Conservation (phyloP, 2,329 filamentous ascomycete genomes). For the Venturia carpophila region DNA sequence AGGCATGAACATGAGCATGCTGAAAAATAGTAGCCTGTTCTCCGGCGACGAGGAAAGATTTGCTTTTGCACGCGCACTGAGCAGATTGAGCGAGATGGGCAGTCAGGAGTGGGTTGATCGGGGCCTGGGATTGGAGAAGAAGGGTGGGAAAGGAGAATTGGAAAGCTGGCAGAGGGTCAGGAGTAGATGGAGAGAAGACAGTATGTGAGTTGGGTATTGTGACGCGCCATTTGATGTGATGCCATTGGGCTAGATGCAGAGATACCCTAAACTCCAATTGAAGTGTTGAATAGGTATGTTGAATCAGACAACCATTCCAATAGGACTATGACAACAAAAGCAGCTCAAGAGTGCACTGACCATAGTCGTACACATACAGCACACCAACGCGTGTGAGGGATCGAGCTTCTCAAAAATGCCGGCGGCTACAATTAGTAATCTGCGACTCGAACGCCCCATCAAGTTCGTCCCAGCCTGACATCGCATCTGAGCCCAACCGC, state of each 20-base stretch:
- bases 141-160: slow-evolving; percentile 57
- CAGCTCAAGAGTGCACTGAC: neutral
- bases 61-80: slow-evolving; percentile 84
- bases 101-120: slow-evolving; percentile 91
- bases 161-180: slow-evolving; percentile 59
- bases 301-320: neutral
- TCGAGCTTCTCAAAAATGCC: too few relatives aligned
- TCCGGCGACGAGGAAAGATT: slow-evolving; percentile 94
- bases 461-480: neutral
- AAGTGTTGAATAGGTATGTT: neutral
- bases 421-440: neutral
- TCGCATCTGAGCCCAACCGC: too few relatives aligned
- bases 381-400: too few relatives aligned
- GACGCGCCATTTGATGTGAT: neutral
- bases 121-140: slow-evolving; percentile 55
- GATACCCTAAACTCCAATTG: neutral
- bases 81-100: slow-evolving; percentile 82
- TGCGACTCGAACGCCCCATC: neutral
- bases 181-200: slow-evolving; percentile 57
- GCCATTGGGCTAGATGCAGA: neutral
- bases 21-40: slow-evolving; percentile 83
- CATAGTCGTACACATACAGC: too few relatives aligned
- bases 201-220: slow-evolving; percentile 11
- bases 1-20: slow-evolving; percentile 71
- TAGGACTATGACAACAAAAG: neutral